Evolutionary conservation across 2,329 filamentous ascomycete genomes (phyloP), one percentile per base, ranked within the genome.

Genomic region (Neofusicoccum umdonicola): DNA sequence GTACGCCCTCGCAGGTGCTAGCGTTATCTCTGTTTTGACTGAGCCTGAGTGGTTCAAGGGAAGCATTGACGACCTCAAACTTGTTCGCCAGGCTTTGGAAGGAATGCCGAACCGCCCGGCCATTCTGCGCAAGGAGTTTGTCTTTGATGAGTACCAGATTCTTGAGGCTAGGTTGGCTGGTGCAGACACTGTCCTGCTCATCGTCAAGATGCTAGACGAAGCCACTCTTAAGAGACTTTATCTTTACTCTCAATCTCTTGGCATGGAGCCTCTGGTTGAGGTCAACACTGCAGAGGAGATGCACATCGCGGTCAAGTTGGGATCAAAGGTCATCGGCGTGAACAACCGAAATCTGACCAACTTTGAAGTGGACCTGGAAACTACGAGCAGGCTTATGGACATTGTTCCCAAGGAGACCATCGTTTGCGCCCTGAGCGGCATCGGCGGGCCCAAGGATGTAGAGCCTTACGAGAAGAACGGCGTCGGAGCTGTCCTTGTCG

Each of bases 21-120:
- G 94, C 75, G 92, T 96, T 44, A 99, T 99, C 69, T 98, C 95
- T 1, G 95, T 99, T n/a, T 85, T 99, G 52, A 99, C 95, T 0
- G 95, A 99, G 78, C 95, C 96, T 0, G 91, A 98, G 74, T 99
- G 95, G 95, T 99, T 99, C 83, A 98, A 97, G 80, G 95, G 95
- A 54, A 96, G 90, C 77, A 93, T 99, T 66, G 94, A 99, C 65
- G 95, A 99, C 75, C 81, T 99, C 62, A 87, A 91, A 66, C 88
- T 90, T 39, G 95, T 98, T 35, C 88, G 95, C 50, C 91, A 94
- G 77, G 93, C 91, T 56, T 81, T 99, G n/a, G 87, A 93, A 71
- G 90, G 90, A 12, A 93, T 99, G 89, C 89, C 92, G 1, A 96
- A 97, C 75, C 86, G 95, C 61, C 96, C 95, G 2, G 96, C 94